Evolutionary conservation across 495 filamentous ascomycete genomes (phyloP), one percentile per base, ranked within the genome.

Genomic region (Cercophora newfieldiana): DNA sequence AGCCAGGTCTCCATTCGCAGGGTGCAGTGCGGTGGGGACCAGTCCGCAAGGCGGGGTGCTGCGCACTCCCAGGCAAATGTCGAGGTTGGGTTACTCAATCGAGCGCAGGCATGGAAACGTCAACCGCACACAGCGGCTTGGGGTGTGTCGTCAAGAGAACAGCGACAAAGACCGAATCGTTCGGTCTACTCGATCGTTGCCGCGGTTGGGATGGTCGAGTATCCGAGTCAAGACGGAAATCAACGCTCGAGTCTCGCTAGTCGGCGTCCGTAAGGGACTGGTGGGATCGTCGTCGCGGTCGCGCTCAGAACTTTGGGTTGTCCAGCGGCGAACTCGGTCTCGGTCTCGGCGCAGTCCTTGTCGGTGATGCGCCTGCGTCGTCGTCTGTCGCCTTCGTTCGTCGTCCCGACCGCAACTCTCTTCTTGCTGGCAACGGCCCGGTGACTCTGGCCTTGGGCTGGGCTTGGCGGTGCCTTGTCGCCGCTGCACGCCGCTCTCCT

Each of bases 1-100:
- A 64, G 66, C 76, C 74, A 72, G 60, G 66, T 71, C 74, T 76
- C 76, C 77, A 74, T 79, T 75, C 80, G 71, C 70, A 66, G 59
- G 61, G 44, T 58, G 67, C n/a, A n/a, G n/a, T n/a, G 37, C 37
- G 65, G 72, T 66, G 59, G 66, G 49, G 62, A 65, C 29, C 63
- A 31, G 56, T 65, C 62, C 66, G 58, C 64, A 60, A 29, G 55
- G 65, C 65, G 66, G 65, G 55, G 60, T 65, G 50, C 56, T 58
- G 57, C 61, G 53, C 60, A 37, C 66, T 61, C 64, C 54, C 67
- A 49, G 49, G 59, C 28, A 37, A 21, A 57, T 33, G 47, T 29
- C 48, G 26, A 61, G 47, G 30, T 51, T n/a, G 19, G 49, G 44
- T 26, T 53, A 7, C 57, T 65, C 61, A 65, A 64, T 66, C 59